Evolutionary conservation across 2,329 filamentous ascomycete species (phyloP), one percentile per base, ranked within the genome.

Genomic region (Colletotrichum karsti): DNA sequence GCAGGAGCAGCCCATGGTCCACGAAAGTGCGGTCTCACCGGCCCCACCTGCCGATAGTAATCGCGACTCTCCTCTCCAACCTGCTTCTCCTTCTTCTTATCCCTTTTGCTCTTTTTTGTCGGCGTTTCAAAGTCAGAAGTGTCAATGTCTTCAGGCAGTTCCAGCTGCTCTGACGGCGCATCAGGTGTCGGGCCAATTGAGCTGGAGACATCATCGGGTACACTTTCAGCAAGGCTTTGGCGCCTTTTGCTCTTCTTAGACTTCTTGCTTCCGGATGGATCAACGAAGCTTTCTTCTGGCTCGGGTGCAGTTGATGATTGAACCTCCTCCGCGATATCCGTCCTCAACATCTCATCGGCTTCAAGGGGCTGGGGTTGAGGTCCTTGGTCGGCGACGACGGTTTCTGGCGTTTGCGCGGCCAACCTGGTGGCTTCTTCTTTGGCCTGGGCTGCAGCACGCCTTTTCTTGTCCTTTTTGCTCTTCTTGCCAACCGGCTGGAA

Each of bases 11-110:
- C 33, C 33, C 33, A 35, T 9, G 33, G n/a, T n/a, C n/a, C n/a
- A n/a, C n/a, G 12, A 18, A n/a, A 53, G 33, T 41, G 3, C 22
- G 18, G n/a, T 28, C 35, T 12, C 10, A 18, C 24, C 15, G 10
- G 33, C 10, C 33, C 33, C 33, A 35, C 13, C 18, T n/a, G 33
- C 33, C 33, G 33, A 13, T 12, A 35, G 15, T 13, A 13, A 35
- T 35, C 50, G n/a, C 61, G 55, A 6, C 46, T 35, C 15, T 66
- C 66, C 10, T 56, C 66, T 22, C 50, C 9, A 66, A 48, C 39
- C 12, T 72, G 67, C 37, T 67, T 67, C 39, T 53, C 70, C 63
- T 78, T 76, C 67, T 77, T 80, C 67, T 77, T 77, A 58, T 71
- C 73, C 62, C 77, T 77, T 53, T 76, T 77, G 26, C 64, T 60